Evolutionary conservation across 2,329 filamentous ascomycete genomes (phyloP).

Genomic region (Neospermospora avenae): DNA sequence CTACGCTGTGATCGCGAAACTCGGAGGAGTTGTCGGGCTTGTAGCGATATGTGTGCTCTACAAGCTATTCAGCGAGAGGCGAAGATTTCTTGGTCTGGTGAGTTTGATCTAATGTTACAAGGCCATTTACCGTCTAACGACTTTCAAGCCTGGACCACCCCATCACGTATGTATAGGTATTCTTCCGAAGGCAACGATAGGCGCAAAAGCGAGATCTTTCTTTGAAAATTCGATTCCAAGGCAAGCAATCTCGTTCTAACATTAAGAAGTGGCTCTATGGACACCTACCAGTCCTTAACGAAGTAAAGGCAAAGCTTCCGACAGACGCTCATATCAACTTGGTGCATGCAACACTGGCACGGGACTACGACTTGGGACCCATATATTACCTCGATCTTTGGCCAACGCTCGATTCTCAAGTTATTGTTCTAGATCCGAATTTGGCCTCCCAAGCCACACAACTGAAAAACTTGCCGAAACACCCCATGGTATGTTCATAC

Average conservation of each 20-base stretch:
- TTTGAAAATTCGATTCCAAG: no score
- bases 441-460: background rate
- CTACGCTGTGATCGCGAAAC: background rate
- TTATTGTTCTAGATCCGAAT: conserved; percentile 1
- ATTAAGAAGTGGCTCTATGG: conserved; percentile 5
- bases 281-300: background rate
- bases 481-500: background rate
- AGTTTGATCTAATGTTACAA: background rate
- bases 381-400: conserved; percentile 10
- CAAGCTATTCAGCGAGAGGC: conserved; percentile 3
- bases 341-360: background rate
- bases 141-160: background rate
- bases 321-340: conserved; percentile 7
- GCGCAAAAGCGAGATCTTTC: no score
- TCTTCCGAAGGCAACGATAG: no score
- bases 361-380: background rate
- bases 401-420: conserved; percentile 2
- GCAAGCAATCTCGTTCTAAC: no score
- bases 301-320: conserved; percentile 6
- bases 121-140: background rate
- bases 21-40: background rate
- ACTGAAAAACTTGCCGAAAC: background rate
- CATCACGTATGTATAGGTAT: background rate
- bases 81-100: background rate
- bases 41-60: background rate